These are phyloP conservation scores for Hymenoscyphus scutula DNA, from an alignment of 2,329 filamentous ascomycete species.

Conservation along the genomic window DNA sequence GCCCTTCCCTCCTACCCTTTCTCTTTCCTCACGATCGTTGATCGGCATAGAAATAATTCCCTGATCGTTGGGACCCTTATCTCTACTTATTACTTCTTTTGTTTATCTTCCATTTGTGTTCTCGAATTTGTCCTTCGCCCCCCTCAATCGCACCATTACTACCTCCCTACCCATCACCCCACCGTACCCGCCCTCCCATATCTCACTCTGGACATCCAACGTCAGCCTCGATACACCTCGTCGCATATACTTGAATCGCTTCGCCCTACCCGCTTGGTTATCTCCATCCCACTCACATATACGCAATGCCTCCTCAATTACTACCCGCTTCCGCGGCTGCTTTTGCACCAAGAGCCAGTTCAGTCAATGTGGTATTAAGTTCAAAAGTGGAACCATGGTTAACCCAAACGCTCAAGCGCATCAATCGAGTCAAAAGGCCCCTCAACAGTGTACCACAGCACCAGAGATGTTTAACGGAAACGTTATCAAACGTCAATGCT, in stretches of 20 bases:
- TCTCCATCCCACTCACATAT: slow-evolving; percentile 10
- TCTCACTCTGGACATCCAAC: slow-evolving; percentile 15
- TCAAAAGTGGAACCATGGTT: slow-evolving; percentile 95
- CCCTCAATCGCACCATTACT: slow-evolving; percentile 1
- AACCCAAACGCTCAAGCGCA: slow-evolving; percentile 92
- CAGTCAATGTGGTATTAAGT: slow-evolving; percentile 90
- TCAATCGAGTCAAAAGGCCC: slow-evolving; percentile 94
- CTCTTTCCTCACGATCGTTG: slow-evolving; percentile 55
- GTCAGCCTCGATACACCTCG: slow-evolving; percentile 18
- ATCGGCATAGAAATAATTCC: slow-evolving; percentile 60
- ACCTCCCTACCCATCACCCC: neutral
- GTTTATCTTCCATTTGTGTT: slow-evolving; percentile 28
- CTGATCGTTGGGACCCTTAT: slow-evolving; percentile 52
- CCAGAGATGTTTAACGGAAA: slow-evolving; percentile 92
- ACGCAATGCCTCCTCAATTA: slow-evolving; percentile 81
- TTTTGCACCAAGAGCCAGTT: slow-evolving; percentile 85
- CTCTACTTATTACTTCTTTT: slow-evolving; percentile 44
- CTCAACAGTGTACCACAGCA: slow-evolving; percentile 97
- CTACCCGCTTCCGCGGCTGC: slow-evolving; percentile 93
- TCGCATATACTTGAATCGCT: slow-evolving; percentile 21
- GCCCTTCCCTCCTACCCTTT: slow-evolving; percentile 35
- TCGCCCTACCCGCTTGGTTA: slow-evolving; percentile 9
- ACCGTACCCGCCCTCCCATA: slow-evolving; percentile 7
- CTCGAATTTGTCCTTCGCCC: slow-evolving; percentile 21
- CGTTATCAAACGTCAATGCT: slow-evolving; percentile 80